Conservation (phyloP, 192 early-diverging fungal species). For the Linnemannia exigua region DNA sequence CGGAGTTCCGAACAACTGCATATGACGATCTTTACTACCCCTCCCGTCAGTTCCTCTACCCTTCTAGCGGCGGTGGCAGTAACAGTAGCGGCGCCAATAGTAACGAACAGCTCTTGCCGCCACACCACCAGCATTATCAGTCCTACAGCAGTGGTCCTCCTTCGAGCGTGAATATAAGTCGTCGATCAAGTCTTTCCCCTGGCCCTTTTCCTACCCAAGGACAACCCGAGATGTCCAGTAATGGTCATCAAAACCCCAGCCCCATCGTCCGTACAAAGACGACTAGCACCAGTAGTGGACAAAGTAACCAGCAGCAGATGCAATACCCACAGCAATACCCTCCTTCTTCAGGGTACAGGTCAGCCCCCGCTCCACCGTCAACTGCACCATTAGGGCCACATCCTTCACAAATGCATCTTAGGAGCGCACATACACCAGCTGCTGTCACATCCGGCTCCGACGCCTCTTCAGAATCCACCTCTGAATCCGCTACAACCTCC, state of each 20-base stretch:
- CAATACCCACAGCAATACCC: not conserved
- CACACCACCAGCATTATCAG: not conserved
- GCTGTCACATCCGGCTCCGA: not conserved
- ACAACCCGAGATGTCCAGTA: not conserved
- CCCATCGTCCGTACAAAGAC: conserved; percentile 19
- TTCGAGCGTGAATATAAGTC: conserved; percentile 7
- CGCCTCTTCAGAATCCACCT: not conserved
- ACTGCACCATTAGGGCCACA: not conserved
- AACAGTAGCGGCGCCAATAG: conserved; percentile 8
- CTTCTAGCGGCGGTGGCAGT: not conserved
- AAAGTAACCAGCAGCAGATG: not conserved
- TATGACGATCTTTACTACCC: conserved; percentile 27
- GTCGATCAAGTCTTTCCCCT: conserved; percentile 38
- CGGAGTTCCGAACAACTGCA: conserved; percentile 18
- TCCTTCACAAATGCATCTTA: not conserved
- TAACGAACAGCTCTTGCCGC: conserved; percentile 21
- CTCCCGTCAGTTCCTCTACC: conserved; percentile 5
- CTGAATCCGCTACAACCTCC: not conserved
- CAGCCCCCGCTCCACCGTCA: not conserved
- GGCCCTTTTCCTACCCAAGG: conserved; percentile 4
- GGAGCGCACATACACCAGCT: not conserved
- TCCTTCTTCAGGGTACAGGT: not conserved
- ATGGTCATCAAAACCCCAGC: not conserved
- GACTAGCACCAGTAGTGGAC: not conserved
- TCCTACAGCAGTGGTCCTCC: not conserved